phyloP scores from a whole-genome alignment of 352 stramenopile species.

The Pythium pyrilobum region DNA sequence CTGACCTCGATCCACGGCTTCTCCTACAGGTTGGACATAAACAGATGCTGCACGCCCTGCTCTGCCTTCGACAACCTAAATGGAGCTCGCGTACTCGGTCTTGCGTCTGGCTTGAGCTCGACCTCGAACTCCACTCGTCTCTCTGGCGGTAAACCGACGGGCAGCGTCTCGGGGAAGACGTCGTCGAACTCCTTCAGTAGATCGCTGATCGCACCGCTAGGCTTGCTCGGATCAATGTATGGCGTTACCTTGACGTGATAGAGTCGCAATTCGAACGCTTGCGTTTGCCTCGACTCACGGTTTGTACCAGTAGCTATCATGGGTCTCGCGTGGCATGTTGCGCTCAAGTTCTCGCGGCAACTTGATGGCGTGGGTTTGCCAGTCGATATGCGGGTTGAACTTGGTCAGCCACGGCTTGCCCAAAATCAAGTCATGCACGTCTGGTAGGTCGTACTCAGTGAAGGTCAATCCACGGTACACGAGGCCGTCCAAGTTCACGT shows the following conservation, averaged over 20 bases:
- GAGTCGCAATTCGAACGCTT: too few species aligned
- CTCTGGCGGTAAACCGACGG: slow-evolving; percentile 1
- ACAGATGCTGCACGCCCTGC: slow-evolving; percentile 5
- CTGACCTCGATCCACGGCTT: slow-evolving; percentile 14
- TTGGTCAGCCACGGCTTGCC: slow-evolving; percentile 14
- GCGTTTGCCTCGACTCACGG: too few species aligned
- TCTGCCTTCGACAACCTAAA: slow-evolving; percentile 14
- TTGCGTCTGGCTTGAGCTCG: slow-evolving; percentile 13
- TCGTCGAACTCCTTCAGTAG: slow-evolving; percentile 1
- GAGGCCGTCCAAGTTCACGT: background rate
- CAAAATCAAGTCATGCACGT: slow-evolving; percentile 12
- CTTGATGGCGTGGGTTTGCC: slow-evolving; percentile 8
- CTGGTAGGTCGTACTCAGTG: slow-evolving; percentile 1
- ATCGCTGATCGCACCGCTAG: too few species aligned
- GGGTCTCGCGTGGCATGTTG: too few species aligned
- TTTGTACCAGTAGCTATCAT: background rate
- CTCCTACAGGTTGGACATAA: slow-evolving; percentile 5
- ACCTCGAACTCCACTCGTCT: slow-evolving; percentile 13
- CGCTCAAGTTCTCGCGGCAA: background rate
- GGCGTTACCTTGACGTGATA: background rate
- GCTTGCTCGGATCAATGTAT: too few species aligned
- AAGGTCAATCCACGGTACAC: background rate
- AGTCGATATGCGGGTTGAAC: slow-evolving; percentile 16
- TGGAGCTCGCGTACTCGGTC: slow-evolving; percentile 3
- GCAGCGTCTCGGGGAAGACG: slow-evolving; percentile 7